Evolutionary conservation across 805 yeast species (phyloP).

Genomic region (Saitoella complicata): DNA sequence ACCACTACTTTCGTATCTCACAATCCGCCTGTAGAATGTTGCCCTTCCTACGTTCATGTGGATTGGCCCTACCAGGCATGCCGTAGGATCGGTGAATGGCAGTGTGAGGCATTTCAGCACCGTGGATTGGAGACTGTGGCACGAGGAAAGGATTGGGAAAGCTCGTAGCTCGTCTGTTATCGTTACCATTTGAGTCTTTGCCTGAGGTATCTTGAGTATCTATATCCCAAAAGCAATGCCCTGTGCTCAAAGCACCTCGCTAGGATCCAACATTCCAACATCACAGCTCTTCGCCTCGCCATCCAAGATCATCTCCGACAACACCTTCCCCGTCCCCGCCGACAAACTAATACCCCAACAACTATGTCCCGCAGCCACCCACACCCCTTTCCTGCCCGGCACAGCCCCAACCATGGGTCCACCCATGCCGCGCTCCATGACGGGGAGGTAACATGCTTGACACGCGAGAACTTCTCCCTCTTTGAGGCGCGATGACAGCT

Average conservation of each 20-base stretch:
- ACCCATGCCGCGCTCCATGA: slow-evolving; percentile 72
- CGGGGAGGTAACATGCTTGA: slow-evolving; percentile 94
- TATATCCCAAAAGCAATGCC: not conserved
- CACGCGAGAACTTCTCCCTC: slow-evolving; percentile 62
- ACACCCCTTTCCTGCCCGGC: slow-evolving; percentile 52
- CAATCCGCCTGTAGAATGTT: no score
- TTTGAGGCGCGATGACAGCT: slow-evolving; percentile 49
- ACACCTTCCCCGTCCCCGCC: slow-evolving; percentile 86
- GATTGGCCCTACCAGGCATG: no score
- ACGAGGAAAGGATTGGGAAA: no score
- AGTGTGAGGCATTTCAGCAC: no score
- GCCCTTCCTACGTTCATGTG: no score
- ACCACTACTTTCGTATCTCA: no score
- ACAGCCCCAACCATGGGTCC: slow-evolving; percentile 95
- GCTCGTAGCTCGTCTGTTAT: no score
- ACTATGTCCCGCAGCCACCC: slow-evolving; percentile 81
- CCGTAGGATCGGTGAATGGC: no score
- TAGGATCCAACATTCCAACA: slow-evolving; percentile 70
- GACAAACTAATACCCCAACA: slow-evolving; percentile 99
- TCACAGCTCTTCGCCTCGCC: slow-evolving; percentile 69
- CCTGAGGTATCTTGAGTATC: no score
- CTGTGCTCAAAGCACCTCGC: slow-evolving; percentile 14
- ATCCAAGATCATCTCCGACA: slow-evolving; percentile 75
- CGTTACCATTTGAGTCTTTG: no score
- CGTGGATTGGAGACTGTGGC: no score